phyloP scores from a whole-genome alignment of 352 stramenopile species.

The Pythium myriotylum region DNA sequence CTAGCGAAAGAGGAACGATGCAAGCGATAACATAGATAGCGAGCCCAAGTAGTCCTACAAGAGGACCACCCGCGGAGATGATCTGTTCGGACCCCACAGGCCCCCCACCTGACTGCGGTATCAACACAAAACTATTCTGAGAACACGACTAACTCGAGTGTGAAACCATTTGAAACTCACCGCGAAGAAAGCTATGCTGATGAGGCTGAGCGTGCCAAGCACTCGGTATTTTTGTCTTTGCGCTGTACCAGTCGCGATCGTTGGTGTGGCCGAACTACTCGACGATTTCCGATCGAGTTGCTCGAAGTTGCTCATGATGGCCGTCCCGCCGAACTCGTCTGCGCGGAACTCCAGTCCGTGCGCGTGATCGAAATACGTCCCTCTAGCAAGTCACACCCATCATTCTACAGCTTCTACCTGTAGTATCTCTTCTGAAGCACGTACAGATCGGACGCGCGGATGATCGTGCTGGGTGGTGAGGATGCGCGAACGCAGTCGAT shows the following conservation, averaged over 20 bases:
- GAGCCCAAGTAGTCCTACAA: constrained; percentile 67
- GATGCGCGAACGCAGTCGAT: too few relatives aligned
- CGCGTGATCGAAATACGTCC: too few relatives aligned
- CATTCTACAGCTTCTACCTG: too few relatives aligned
- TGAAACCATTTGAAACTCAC: background rate
- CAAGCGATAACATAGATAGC: constrained; percentile 54
- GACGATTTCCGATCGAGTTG: background rate
- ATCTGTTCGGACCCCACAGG: constrained; percentile 50
- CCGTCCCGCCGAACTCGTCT: too few relatives aligned
- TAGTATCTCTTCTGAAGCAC: too few relatives aligned
- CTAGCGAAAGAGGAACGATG: constrained; percentile 50
- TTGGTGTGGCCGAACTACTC: background rate
- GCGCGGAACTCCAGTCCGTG: constrained; percentile 34
- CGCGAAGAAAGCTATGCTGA: background rate
- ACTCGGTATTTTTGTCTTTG: background rate
- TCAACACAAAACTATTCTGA: background rate
- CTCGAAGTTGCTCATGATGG: background rate
- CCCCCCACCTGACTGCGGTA: background rate
- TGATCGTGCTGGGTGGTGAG: too few relatives aligned
- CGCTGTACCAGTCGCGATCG: too few relatives aligned
- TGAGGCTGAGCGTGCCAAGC: background rate
- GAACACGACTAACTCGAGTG: background rate
- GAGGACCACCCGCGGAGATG: constrained; percentile 35
- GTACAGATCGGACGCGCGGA: too few relatives aligned
- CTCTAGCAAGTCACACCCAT: too few relatives aligned